Base-by-base conservation (phyloP, 805 yeast genomes). In the Yarrowia sp. region DNA sequence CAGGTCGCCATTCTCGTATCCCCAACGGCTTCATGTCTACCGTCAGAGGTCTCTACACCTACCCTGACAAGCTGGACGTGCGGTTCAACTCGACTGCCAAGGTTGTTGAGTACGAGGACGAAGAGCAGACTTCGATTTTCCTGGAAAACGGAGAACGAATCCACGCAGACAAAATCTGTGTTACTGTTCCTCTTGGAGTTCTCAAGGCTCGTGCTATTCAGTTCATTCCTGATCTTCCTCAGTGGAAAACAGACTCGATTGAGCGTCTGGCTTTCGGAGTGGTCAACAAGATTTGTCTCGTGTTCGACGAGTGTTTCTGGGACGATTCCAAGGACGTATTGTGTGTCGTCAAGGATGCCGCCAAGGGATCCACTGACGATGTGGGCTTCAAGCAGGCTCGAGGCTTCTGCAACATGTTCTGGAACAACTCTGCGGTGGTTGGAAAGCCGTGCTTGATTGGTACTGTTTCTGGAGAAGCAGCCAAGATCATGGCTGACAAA, bases 131-230 rank as follows among this genome's bases (percentile, higher is more conserved):
- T 3, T 74, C 74, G 35, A 73, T 80, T 10, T 73, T 75, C 14
- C 70, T 80, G 26, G 80, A 77, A 49, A 79, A 79, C 67, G 82
- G 82, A 7, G 82, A 79, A 65, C 75, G 72, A n/a, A 74, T 81
- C n/a, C 69, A 72, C 0, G 82, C 82, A 5, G 82, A 81, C 69
- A 74, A 79, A 11, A 79, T 77, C 4, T 74, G 80, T 1, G 74
- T 79, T 26, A 79, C 82, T 7, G 77, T 79, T 7, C 83, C 83
- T 0, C 73, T 81, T 4, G 83, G 83, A 0, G 81, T 80, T 7
- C 72, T 81, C 65, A 81, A 81, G 71, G 75, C 75, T 19, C 74
- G 81, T 8, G 69, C 75, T 10, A 71, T 81, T 38, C 80, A 78
- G 71, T 81, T 81, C 63, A 77, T 77, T 36, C 83, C 83, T 1